phyloP scores from a whole-genome alignment of 352 stramenopile genomes.

The Peronospora belbahrii region DNA sequence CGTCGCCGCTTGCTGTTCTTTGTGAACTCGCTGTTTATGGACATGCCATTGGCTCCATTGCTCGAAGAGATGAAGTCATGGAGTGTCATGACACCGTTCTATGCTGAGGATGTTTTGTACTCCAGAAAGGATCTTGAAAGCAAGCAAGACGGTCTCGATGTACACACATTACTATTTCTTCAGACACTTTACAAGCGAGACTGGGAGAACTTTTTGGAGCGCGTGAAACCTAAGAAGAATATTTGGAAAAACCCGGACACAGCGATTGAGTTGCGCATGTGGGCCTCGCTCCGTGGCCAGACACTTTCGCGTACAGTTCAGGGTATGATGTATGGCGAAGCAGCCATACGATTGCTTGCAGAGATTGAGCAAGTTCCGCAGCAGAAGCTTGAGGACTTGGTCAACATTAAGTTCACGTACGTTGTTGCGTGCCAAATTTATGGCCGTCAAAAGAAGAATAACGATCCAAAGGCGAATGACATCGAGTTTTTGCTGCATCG shows the following conservation, averaged over 20 bases:
- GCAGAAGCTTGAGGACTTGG: slow-evolving; percentile 91
- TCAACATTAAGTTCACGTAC: slow-evolving; percentile 99
- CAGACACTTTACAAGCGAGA: slow-evolving; percentile 97
- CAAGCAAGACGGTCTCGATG: slow-evolving; percentile 90
- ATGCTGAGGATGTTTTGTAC: slow-evolving; percentile 97
- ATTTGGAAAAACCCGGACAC: slow-evolving; percentile 83
- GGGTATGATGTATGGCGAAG: slow-evolving; percentile 99
- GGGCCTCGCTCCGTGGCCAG: slow-evolving; percentile 96
- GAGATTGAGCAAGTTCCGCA: slow-evolving; percentile 90
- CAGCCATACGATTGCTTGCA: slow-evolving; percentile 93
- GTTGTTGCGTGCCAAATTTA: slow-evolving; percentile 98
- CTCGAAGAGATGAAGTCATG: slow-evolving; percentile 98
- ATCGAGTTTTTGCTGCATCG: slow-evolving; percentile 97
- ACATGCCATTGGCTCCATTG: slow-evolving; percentile 94
- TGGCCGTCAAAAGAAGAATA: slow-evolving; percentile 96
- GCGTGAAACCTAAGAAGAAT: slow-evolving; percentile 91
- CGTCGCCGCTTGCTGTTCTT: slow-evolving; percentile 96
- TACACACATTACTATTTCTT: slow-evolving; percentile 83
- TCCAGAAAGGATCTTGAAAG: slow-evolving; percentile 94
- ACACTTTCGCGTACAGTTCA: slow-evolving; percentile 96
- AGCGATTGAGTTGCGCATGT: slow-evolving; percentile 90
- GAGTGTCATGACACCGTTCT: slow-evolving; percentile 98
- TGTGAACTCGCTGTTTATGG: slow-evolving; percentile 99
- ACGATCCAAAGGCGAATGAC: slow-evolving; percentile 96
- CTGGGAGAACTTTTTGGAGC: slow-evolving; percentile 98